These are phyloP conservation scores for Nitzschia sp. DNA, from an alignment of 108 stramenopile species.

Conservation along the genomic window DNA sequence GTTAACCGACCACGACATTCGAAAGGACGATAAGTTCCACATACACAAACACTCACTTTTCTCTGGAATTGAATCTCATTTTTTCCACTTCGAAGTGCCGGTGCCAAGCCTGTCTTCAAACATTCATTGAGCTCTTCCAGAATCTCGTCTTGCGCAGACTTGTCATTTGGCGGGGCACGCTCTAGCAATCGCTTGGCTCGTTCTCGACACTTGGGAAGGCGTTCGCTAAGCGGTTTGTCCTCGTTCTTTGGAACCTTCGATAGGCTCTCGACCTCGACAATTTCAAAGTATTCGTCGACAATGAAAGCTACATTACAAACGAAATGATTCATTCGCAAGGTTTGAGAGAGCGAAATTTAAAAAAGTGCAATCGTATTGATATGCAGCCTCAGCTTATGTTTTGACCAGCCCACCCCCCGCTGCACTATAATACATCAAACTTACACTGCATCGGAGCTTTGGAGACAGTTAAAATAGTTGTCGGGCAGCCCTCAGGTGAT, in stretches of 20 bases:
- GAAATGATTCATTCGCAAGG: too few relatives aligned
- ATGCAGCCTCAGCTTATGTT: too few relatives aligned
- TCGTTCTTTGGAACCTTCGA: background rate
- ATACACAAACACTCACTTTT: too few relatives aligned
- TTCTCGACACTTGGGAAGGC: background rate
- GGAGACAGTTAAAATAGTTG: background rate
- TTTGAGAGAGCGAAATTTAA: too few relatives aligned
- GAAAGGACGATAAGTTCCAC: too few relatives aligned
- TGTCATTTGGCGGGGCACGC: background rate
- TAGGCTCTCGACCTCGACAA: background rate
- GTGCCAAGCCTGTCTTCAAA: slow-evolving; percentile 42
- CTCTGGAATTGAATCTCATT: slow-evolving; percentile 60
- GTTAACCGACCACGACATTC: too few relatives aligned
- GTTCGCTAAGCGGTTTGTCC: background rate
- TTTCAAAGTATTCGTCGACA: background rate
- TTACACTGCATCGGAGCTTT: background rate
- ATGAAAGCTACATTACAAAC: too few relatives aligned
- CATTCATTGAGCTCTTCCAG: slow-evolving; percentile 41
- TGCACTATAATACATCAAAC: background rate
- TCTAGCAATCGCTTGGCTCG: background rate
- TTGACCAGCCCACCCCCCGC: too few relatives aligned
- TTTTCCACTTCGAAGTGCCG: slow-evolving; percentile 38
- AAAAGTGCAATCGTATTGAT: too few relatives aligned
- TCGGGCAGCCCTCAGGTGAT: background rate
- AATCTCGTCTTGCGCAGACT: background rate